Evolutionary conservation across 139 green algal genomes (phyloP), one percentile per base, ranked within the genome.

Genomic region (Spirogloea muscicola): DNA sequence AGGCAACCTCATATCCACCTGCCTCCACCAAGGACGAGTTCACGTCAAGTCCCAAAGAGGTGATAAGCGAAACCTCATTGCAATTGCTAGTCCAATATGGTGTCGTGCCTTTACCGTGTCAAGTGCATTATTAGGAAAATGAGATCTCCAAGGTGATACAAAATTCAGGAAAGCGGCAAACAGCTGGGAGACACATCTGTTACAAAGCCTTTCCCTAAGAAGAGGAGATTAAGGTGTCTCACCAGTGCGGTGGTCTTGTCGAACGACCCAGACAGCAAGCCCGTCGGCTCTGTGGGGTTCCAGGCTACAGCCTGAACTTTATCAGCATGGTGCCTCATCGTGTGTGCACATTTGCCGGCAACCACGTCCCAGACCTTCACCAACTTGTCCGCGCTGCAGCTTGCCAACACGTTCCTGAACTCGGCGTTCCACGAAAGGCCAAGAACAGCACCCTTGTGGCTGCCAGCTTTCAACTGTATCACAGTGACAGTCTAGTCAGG

Each of bases 251-350:
- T 86, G 0, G 65, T 79, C 13, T 84, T 65, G 84, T 98, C 94
- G 77, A 95, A 98, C 9, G 82, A 85, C 6, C 91, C 94, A 1
- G 84, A 92, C 25, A 97, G 86, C 79, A 98, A 83, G 57, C 96
- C 90, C 0, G 87, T 82, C 3, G 86, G 69, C 79, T 98, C 90
- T 1, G 74, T 80, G 0, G 91, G 90, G 81, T 96, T 97, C 94
- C 94, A 98, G 0, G 84, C 85, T 65, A 98, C 90, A 18, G 92
- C 86, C 79, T 98, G 94, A 46, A 97, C 92, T 85, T 98, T 98
- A 84, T 79, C 82, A 1, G 51, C 86, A 86, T 98, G 94, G 72
- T 95, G 89, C 27, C 13, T 86, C 49, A 98, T 83, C 38, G 94
- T 98, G 65, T 89, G 80, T 68, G 88, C 79, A 71, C 80, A 89